Evolutionary conservation across 257 asterid species (phyloP).

Genomic region (Penstemon newberryi): DNA sequence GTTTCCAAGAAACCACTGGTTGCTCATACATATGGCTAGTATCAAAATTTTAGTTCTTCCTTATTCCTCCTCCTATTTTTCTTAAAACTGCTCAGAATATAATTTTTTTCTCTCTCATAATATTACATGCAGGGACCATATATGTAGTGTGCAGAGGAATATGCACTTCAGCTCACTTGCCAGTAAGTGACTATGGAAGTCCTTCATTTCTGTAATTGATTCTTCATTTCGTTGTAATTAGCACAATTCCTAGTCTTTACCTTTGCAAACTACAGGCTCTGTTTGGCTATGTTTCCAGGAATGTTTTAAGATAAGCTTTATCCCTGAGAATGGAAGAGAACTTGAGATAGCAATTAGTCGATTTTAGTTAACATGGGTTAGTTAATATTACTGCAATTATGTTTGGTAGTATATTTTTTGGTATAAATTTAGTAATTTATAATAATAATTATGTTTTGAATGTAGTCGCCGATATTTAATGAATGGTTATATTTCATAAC

Average conservation of each 20-base stretch:
- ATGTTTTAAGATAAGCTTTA: slow-evolving; percentile 18
- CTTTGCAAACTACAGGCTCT: slow-evolving; percentile 2
- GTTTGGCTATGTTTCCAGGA: slow-evolving; percentile 11
- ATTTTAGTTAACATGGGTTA: not conserved
- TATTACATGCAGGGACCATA: slow-evolving; percentile 71
- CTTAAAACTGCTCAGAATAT: not conserved
- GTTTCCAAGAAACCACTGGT: slow-evolving; percentile 96
- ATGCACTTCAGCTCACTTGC: slow-evolving; percentile 72
- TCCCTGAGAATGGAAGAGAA: not conserved
- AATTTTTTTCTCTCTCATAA: slow-evolving; percentile 7
- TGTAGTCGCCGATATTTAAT: not conserved
- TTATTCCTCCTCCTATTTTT: too few relatives aligned
- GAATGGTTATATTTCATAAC: not conserved
- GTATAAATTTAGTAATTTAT: not conserved
- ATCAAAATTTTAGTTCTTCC: slow-evolving; percentile 22
- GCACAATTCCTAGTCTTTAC: slow-evolving; percentile 1
- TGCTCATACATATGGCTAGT: slow-evolving; percentile 96
- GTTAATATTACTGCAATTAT: not conserved
- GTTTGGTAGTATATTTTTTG: not conserved
- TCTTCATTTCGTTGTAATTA: slow-evolving; percentile 4
- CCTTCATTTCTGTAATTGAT: slow-evolving; percentile 14
- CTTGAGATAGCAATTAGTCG: slow-evolving; percentile 2
- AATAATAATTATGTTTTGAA: too few relatives aligned
- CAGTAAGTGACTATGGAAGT: slow-evolving; percentile 55
- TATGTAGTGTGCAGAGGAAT: slow-evolving; percentile 83